Conservation (phyloP, 176 grass and related monocot genomes). For the Aegilops sharonensis region DNA sequence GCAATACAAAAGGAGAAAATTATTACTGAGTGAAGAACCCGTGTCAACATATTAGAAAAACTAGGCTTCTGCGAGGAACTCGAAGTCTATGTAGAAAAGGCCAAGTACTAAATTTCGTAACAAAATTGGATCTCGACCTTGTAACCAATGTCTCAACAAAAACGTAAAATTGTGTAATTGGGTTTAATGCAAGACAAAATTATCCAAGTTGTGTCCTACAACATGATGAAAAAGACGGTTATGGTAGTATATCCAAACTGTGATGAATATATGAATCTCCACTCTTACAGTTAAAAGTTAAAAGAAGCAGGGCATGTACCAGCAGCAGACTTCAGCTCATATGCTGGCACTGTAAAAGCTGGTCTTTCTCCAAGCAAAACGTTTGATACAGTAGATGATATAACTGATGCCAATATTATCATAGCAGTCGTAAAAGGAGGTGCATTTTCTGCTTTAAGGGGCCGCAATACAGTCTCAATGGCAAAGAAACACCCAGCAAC, state of each 20-base stretch:
- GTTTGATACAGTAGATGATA: conserved; percentile 97
- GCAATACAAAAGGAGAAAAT: not conserved
- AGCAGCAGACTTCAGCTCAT: conserved; percentile 94
- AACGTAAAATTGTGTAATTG: not conserved
- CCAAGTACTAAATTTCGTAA: not conserved
- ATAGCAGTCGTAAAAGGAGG: conserved; percentile 95
- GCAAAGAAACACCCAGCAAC: conserved; percentile 96
- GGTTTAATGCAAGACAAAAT: not conserved
- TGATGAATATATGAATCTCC: not conserved
- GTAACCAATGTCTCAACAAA: not conserved
- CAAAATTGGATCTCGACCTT: not conserved
- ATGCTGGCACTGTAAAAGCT: conserved; percentile 87
- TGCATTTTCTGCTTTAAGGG: conserved; percentile 95
- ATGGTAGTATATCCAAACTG: not conserved
- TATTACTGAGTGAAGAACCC: not conserved
- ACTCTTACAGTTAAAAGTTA: conserved; percentile 17
- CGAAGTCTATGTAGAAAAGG: not conserved
- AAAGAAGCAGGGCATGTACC: conserved; percentile 63
- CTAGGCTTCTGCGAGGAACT: not conserved
- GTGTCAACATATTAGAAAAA: not conserved
- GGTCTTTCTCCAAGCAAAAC: conserved; percentile 94
- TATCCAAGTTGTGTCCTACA: not conserved
- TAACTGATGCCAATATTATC: conserved; percentile 97
- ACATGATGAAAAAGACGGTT: not conserved
- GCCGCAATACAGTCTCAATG: conserved; percentile 96